Base-by-base conservation (phyloP, 345 rosid species). In the Citrus trifoliata region DNA sequence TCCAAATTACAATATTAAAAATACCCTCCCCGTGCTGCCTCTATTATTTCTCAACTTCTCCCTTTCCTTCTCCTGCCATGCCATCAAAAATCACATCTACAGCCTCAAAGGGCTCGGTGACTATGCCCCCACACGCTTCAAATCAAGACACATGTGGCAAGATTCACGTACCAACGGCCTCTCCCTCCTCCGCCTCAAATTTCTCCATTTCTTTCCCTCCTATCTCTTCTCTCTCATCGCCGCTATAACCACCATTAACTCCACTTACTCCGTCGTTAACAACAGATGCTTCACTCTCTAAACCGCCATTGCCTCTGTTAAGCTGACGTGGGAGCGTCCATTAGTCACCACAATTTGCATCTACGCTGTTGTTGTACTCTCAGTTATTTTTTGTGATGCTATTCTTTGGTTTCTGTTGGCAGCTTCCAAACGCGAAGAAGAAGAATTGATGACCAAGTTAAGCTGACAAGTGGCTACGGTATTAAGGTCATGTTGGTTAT, bases 91-190 rank as follows among this genome's bases (percentile, higher is more conserved):
- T 83, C 88, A 86, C 62, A 86, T 93, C 84, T 82, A 78, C 76
- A 84, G 80, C 80, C 83, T 95, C 3, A 92, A 93, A 69, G 86
- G 82, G 72, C 75, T 93, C 46, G 91, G 88, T 33, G 71, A 68
- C 30, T 76, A 83, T 6, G 78, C 92, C 70, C 71, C 85, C 71
- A 92, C 97, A 32, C 88, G 82, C 80, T 82, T 89, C 78, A 97
- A 95, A 83, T 83, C 94, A 69, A 87, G 88, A 42, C 93, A 42
- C 42, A 87, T 88, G 40, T 85, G 88, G 89, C 74, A 77, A 79
- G 97, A 93, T 78, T 90, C 98, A 58, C 90, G 95, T 74, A 84
- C 79, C 64, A 76, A 74, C 2, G 89, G 92, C 48, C 65, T 92
- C 76, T 75, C 87, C 2, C 90, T 92, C 78, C 84, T 95, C 84